A percentile compares a stretch with the other conserved stretches of the same genome.
phyloP scores from a whole-genome alignment of 371 early-diverging fungal species.

The Mortierella sp. region DNA sequence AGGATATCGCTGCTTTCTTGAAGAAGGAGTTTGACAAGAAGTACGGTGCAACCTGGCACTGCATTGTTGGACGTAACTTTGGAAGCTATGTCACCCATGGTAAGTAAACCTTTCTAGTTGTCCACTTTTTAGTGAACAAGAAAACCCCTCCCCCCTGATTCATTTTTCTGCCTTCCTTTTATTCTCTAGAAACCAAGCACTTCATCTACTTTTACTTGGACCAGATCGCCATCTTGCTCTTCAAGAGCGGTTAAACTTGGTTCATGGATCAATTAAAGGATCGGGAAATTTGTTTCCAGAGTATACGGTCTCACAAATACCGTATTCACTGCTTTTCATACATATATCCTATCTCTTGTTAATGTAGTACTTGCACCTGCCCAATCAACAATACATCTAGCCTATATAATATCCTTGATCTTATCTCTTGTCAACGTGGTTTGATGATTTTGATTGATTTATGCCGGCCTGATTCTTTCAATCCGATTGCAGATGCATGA shows the following conservation, averaged over 20 bases:
- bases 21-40: slow-evolving; percentile 98
- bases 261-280: not conserved
- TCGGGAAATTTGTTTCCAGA: not conserved
- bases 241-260: slow-evolving; percentile 85
- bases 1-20: slow-evolving; percentile 94
- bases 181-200: slow-evolving; percentile 83
- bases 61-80: slow-evolving; percentile 98
- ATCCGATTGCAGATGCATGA: not conserved
- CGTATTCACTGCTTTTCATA: too few relatives aligned
- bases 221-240: slow-evolving; percentile 95
- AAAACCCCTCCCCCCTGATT: too few relatives aligned
- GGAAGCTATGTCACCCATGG: slow-evolving; percentile 98
- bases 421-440: not conserved
- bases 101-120: slow-evolving; percentile 53
- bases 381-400: not conserved
- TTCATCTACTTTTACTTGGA: slow-evolving; percentile 98
- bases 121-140: too few relatives aligned
- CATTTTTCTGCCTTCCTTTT: not conserved
- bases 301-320: not conserved
- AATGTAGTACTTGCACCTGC: not conserved
- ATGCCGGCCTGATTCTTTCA: not conserved
- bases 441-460: not conserved
- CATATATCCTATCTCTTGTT: too few relatives aligned
- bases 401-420: not conserved
- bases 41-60: slow-evolving; percentile 98